Evolutionary conservation across 257 asterid genomes (phyloP).

Genomic region (Solanum appendiculatum): DNA sequence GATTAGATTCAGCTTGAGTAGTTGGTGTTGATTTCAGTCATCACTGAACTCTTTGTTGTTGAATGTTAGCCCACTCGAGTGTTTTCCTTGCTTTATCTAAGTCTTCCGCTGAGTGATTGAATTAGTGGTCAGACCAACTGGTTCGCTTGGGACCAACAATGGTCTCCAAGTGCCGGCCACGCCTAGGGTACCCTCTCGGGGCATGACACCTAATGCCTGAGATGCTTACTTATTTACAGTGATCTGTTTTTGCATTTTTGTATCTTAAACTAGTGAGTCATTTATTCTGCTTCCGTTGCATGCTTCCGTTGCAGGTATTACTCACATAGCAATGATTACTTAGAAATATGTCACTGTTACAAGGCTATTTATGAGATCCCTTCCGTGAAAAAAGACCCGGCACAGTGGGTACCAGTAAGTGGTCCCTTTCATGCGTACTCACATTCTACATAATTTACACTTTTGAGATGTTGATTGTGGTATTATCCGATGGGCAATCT

Average conservation of each 20-base stretch:
- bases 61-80: no score
- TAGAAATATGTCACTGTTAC: slow-evolving; percentile 91
- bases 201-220: neutral
- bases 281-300: no score
- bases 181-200: no score
- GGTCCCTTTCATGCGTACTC: neutral
- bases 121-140: no score
- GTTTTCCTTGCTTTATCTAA: no score
- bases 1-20: no score
- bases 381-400: slow-evolving; percentile 72
- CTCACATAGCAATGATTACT: slow-evolving; percentile 74
- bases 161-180: no score
- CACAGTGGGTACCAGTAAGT: slow-evolving; percentile 79
- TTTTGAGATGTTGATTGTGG: neutral
- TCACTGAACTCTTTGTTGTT: no score
- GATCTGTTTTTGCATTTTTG: neutral
- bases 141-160: no score
- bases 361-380: slow-evolving; percentile 92
- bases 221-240: neutral
- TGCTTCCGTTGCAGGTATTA: slow-evolving; percentile 53
- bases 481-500: neutral
- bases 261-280: neutral
- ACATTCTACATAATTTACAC: neutral
- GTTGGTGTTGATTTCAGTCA: no score
- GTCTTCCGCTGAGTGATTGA: no score